phyloP scores from a whole-genome alignment of 345 rosid species.

The Alliaria petiolata region DNA sequence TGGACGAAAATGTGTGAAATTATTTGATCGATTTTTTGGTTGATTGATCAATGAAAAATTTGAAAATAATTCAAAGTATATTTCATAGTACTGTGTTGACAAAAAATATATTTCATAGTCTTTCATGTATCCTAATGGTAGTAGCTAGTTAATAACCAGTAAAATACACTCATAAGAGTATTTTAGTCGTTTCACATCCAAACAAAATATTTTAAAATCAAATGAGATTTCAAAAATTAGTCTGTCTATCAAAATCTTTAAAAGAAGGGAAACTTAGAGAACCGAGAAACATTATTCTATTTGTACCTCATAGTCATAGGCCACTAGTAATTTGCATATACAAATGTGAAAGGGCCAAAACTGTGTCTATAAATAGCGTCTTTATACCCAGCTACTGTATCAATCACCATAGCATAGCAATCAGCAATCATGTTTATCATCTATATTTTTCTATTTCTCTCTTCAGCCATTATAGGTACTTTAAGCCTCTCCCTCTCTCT shows the following conservation, averaged over 20 bases:
- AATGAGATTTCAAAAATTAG: not conserved
- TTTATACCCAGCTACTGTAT: not conserved
- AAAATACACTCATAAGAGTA: too few species aligned
- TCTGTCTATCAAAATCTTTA: not conserved
- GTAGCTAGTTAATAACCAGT: not conserved
- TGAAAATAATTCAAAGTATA: not conserved
- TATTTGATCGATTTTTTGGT: not conserved
- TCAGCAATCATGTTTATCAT: not conserved
- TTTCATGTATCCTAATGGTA: too few species aligned
- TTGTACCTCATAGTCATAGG: not conserved
- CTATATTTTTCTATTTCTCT: not conserved
- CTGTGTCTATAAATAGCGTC: not conserved
- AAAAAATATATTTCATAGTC: too few species aligned
- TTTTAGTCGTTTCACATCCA: too few species aligned
- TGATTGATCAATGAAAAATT: not conserved
- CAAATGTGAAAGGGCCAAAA: not conserved
- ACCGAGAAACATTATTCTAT: not conserved
- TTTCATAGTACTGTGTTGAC: too few species aligned
- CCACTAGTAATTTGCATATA: not conserved
- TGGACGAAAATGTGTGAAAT: too few species aligned
- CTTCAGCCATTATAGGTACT: constrained; percentile 9
- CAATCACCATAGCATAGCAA: not conserved
- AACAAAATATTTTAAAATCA: too few species aligned
- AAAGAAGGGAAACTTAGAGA: not conserved
- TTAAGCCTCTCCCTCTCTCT: not conserved